Conservation (phyloP, 176 grass and related monocot species). For the Eleusine indica region DNA sequence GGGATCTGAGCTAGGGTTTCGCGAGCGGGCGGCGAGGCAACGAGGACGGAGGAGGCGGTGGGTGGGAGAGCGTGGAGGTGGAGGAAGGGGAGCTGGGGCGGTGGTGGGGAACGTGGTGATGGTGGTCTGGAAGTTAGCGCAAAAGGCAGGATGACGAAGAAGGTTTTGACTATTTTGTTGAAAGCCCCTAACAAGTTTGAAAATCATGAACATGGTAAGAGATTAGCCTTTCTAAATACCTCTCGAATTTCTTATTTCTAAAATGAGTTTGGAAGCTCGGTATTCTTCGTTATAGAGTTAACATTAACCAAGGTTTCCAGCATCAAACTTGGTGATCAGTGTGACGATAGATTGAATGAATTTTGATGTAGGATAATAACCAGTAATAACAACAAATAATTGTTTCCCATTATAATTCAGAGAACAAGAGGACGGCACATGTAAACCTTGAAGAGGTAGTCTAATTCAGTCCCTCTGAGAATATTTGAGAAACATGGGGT, state of each 20-base stretch:
- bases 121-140: slow-evolving; percentile 43
- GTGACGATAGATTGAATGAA: too few relatives aligned
- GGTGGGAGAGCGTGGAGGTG: slow-evolving; percentile 9
- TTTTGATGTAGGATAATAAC: too few relatives aligned
- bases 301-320: too few relatives aligned
- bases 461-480: background rate
- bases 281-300: too few relatives aligned
- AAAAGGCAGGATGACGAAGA: slow-evolving; percentile 25
- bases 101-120: slow-evolving; percentile 34
- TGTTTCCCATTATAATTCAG: too few relatives aligned
- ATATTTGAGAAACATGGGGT: background rate
- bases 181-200: background rate
- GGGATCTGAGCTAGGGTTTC: slow-evolving; percentile 37
- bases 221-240: background rate
- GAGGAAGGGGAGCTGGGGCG: slow-evolving; percentile 33
- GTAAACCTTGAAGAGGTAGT: background rate
- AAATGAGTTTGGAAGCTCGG: too few relatives aligned
- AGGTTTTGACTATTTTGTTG: slow-evolving; percentile 26
- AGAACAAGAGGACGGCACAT: too few relatives aligned
- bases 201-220: background rate
- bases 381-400: too few relatives aligned
- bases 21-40: background rate
- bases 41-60: slow-evolving; percentile 28
- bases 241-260: background rate
- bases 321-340: too few relatives aligned